Evolutionary conservation across 495 filamentous ascomycete genomes (phyloP).

Genomic region (Oidiodendron maius): DNA sequence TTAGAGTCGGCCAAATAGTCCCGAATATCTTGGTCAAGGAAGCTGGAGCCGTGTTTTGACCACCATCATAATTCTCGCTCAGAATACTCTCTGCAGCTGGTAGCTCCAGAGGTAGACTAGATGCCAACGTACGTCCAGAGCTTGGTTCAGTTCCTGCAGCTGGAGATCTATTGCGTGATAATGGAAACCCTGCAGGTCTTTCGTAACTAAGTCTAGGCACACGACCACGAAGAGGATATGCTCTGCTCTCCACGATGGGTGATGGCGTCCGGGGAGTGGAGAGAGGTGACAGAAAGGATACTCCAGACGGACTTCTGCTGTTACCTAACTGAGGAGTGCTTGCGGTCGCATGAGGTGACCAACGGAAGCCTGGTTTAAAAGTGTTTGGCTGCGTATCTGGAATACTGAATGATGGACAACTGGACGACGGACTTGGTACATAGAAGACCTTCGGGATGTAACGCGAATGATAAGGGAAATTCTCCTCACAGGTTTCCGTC

Average conservation of each 20-base stretch:
- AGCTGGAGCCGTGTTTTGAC: conserved; percentile 13
- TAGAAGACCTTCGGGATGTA: not conserved
- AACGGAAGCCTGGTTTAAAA: not conserved
- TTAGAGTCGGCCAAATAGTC: conserved; percentile 68
- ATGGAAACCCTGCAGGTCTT: not conserved
- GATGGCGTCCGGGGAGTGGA: not conserved
- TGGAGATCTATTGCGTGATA: not conserved
- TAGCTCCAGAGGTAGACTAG: not conserved
- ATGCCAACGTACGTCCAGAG: too few relatives aligned
- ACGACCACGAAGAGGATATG: not conserved
- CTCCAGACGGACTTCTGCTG: not conserved
- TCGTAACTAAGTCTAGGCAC: not conserved
- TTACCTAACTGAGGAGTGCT: not conserved
- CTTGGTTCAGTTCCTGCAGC: not conserved
- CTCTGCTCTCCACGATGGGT: not conserved
- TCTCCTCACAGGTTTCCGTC: not conserved
- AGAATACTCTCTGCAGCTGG: too few relatives aligned
- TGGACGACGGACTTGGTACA: not conserved
- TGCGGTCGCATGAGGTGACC: not conserved
- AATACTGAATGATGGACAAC: not conserved
- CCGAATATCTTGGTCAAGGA: conserved; percentile 56
- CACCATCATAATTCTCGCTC: too few relatives aligned
- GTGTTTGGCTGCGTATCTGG: not conserved
- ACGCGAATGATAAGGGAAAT: not conserved
- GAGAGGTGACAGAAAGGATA: not conserved